Base-by-base conservation (phyloP, 257 asterid genomes). In the Solanum sejunctum region DNA sequence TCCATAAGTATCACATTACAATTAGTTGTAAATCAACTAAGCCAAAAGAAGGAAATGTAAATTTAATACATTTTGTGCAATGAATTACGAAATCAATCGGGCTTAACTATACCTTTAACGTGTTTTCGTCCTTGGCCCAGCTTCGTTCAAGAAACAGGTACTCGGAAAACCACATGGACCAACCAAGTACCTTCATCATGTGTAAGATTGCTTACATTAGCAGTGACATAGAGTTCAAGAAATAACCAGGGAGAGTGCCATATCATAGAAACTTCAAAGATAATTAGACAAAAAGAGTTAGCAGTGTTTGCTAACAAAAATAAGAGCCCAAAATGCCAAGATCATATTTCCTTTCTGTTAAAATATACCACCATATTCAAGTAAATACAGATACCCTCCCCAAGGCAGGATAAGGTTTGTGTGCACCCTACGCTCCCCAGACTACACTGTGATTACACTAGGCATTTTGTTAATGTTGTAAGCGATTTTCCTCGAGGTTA, bases 81-180 rank as follows among this genome's bases (percentile, higher is more conserved):
- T 1, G 23, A 69, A 69, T 66, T 43, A 28, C 45, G 9, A 69
- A 36, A 17, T 0, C 8, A 7, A 45, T 20, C 17, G 0, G 80
- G 81, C 49, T 61, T 80, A 70, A 36, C 83, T 52, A 67, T 93
- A 96, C 98, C 97, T 95, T 93, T 82, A 97, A 85, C 16, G 96
- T 95, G 88, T n/a, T 86, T 89, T 97, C 98, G 90, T 97, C 99
- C 87, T 88, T 95, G 64, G 96, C 97, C 99, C 98, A 97, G 87
- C 87, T 95, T 91, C 99, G 92, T 91, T 97, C 99, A 86, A 97
- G 99, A 89, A 93, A 97, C 70, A 97, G 94, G 89, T 97, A 93
- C 85, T 94, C 97, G 49, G 97, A 91, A 86, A 97, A 97, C 99
- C 99, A 97, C 99, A 95, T 97, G 81, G 99, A 95, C 98, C 98